These are phyloP conservation scores for Lipomyces japonicus DNA, from an alignment of 805 yeast genomes.

Conservation along the genomic window DNA sequence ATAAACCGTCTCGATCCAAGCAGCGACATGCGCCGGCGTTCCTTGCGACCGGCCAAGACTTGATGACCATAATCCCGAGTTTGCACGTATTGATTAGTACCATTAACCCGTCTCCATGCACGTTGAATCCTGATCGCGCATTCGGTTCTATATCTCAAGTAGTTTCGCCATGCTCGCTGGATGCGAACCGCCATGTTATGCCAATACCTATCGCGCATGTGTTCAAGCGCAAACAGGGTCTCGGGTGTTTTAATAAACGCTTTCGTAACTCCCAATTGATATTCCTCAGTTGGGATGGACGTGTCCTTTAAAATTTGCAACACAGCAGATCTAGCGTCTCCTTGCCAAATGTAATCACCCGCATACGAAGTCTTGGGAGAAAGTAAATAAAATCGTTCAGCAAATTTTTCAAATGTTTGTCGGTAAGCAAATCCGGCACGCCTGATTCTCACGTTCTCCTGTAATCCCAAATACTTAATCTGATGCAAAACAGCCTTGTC, in stretches of 20 bases:
- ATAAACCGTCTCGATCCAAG: constrained; percentile 81
- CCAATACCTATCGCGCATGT: constrained; percentile 96
- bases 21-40: constrained; percentile 83
- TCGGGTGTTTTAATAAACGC: constrained; percentile 96
- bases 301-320: constrained; percentile 52
- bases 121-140: constrained; percentile 80
- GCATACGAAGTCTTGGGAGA: constrained; percentile 93
- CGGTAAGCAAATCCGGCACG: constrained; percentile 99
- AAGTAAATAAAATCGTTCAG: constrained; percentile 83
- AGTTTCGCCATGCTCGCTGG: constrained; percentile 94
- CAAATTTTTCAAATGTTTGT: constrained; percentile 93
- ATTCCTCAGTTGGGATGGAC: constrained; percentile 73
- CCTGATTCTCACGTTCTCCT: constrained; percentile 94
- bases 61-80: constrained; percentile 79
- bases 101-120: constrained; percentile 74
- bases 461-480: constrained; percentile 89
- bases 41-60: constrained; percentile 69
- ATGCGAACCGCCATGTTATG: constrained; percentile 96
- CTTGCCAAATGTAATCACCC: constrained; percentile 65
- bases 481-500: constrained; percentile 89
- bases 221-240: constrained; percentile 90
- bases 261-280: constrained; percentile 86
- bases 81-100: constrained; percentile 78
- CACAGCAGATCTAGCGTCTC: constrained; percentile 55
- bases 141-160: constrained; percentile 72